A percentile compares a stretch with the other conserved stretches of the same genome.
These are phyloP conservation scores for Penicillium paneum DNA, from an alignment of 2,329 filamentous ascomycete genomes.

Conservation along the genomic window DNA sequence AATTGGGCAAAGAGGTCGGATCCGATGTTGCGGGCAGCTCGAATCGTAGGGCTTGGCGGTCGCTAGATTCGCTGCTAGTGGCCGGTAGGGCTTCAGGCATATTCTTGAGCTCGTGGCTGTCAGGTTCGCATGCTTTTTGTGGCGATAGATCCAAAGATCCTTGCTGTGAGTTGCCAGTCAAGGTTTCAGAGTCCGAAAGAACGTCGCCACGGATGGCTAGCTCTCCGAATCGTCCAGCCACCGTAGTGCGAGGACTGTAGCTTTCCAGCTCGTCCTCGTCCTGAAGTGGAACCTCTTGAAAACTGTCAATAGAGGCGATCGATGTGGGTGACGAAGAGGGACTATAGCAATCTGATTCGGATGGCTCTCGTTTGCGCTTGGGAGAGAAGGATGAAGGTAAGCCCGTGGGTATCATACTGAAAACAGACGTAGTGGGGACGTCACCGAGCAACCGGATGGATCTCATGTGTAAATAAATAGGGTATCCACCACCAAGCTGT, in stretches of 20 bases:
- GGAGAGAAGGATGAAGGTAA: conserved; percentile 29
- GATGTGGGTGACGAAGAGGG: conserved; percentile 35
- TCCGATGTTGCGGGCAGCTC: conserved; percentile 11
- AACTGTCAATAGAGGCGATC: conserved; percentile 29
- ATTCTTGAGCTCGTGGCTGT: conserved; percentile 6
- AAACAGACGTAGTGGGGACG: conserved; percentile 21
- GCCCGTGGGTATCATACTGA: conserved; percentile 31
- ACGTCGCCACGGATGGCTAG: conserved; percentile 39
- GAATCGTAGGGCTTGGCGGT: conserved; percentile 6
- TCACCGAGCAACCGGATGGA: conserved; percentile 14
- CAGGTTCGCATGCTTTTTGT: conserved; percentile 15
- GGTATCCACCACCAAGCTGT: conserved; percentile 12
- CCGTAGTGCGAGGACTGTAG: conserved; percentile 39
- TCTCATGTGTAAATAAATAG: conserved; percentile 7
- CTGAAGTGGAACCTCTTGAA: conserved; percentile 30
- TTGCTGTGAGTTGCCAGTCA: conserved; percentile 13
- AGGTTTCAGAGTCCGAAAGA: conserved; percentile 15
- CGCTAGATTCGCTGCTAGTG: conserved; percentile 6
- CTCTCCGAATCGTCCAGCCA: conserved; percentile 40
- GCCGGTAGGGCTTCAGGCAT: conserved; percentile 22
- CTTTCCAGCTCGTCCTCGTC: conserved; percentile 34
- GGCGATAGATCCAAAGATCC: conserved; percentile 5
- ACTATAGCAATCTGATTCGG: conserved; percentile 31
- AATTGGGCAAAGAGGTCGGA: conserved; percentile 8
- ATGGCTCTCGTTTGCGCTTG: conserved; percentile 36